Evolutionary conservation across 306 rosid genomes (phyloP), one percentile per base, ranked within the genome.

Genomic region (Glycine tomentella): DNA sequence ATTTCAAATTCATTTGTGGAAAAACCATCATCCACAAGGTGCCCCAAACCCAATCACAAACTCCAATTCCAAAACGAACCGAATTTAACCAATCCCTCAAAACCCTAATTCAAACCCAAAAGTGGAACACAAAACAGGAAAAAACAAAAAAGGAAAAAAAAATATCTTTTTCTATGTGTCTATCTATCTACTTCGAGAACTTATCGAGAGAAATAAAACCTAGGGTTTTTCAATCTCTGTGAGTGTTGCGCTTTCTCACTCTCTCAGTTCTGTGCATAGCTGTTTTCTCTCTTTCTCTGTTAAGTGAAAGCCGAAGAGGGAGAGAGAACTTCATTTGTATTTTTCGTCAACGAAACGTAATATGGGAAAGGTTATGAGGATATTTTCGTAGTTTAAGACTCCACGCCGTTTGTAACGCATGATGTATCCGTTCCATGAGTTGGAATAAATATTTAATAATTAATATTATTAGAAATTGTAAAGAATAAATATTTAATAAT

Each of bases 71-170:
- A 45, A 79, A 78, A 13, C 31, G 31, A 25, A 25, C 31, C 31
- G 31, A 25, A 25, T 25, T 58, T 46, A 77, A 64, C 53, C 79
- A 78, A 86, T 76, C 45, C 80, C 81, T 17, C 80, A 75, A 87
- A 86, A 92, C 92, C 97, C 91, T 88, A 92, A 82, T 79, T 87
- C 88, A 78, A 87, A 57, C 84, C 86, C 57, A 49, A 14, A 62
- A 64, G 58, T 9, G 34, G 34, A 70, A 83, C 58, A 25, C 40
- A 66, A 58, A 55, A 36, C 11, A 55, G 34, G 20, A 33, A 56
- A 12, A 38, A 51, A 15, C 31, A 25, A 25, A n/a, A 5, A 1
- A 17, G 7, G 0, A n/a, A 36, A 2, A 36, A 33, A 56, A n/a
- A 38, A 51, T 4, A 20, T 38, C 20, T 12, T 7, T 36, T 16